phyloP scores from a whole-genome alignment of 805 yeast species.

The Priceomyces haplophilus region DNA sequence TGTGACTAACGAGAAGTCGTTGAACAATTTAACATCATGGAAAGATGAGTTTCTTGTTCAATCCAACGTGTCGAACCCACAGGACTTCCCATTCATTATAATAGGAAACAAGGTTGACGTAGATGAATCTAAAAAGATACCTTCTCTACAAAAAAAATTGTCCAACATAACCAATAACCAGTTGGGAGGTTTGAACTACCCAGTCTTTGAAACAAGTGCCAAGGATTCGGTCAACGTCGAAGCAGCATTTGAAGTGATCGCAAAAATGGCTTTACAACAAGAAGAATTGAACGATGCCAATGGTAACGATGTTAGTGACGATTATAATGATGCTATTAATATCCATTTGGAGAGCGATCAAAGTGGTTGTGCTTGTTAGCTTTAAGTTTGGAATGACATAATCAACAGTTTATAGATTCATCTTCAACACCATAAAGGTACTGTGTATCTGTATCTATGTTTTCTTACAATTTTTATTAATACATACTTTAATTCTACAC shows the following conservation, averaged over 20 bases:
- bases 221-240: conserved; percentile 95
- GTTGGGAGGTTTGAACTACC: conserved; percentile 63
- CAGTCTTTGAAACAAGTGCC: conserved; percentile 96
- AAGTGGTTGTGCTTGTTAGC: conserved; percentile 70
- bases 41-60: conserved; percentile 93
- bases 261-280: conserved; percentile 92
- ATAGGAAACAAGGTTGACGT: conserved; percentile 94
- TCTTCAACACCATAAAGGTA: not conserved
- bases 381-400: not conserved
- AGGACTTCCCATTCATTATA: conserved; percentile 91
- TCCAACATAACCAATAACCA: conserved; percentile 43
- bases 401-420: conserved; percentile 1
- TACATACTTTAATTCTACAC: not conserved
- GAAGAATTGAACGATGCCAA: conserved; percentile 87
- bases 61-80: conserved; percentile 91
- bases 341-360: conserved; percentile 85
- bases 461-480: conserved; percentile 1
- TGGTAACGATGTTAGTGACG: conserved; percentile 57
- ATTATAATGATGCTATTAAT: conserved; percentile 93
- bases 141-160: conserved; percentile 52
- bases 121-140: conserved; percentile 83
- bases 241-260: conserved; percentile 92
- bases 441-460: not conserved
- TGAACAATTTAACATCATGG: conserved; percentile 87
- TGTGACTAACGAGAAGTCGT: conserved; percentile 90